Evolutionary conservation across 345 rosid species (phyloP).

Genomic region (Leavenworthia alabamica): DNA sequence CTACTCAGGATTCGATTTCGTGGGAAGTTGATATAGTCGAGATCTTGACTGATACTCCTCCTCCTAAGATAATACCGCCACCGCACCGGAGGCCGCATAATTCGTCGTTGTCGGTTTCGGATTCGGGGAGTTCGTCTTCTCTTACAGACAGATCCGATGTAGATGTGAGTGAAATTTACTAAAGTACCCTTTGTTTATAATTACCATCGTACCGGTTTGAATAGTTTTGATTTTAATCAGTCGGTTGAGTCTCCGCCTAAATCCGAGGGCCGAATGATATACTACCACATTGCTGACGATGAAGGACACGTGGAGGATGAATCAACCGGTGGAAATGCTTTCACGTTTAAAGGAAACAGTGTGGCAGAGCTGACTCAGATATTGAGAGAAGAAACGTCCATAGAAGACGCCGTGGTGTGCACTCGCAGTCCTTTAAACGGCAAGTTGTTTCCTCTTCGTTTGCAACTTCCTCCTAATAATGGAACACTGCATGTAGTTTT

Average conservation of each 20-base stretch:
- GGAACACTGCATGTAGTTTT: slow-evolving; percentile 70
- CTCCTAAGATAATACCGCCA: slow-evolving; percentile 24
- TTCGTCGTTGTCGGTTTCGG: slow-evolving; percentile 26
- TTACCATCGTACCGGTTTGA: neutral
- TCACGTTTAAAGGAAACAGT: slow-evolving; percentile 72
- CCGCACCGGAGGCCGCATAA: slow-evolving; percentile 41
- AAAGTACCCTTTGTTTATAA: neutral
- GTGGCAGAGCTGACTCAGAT: slow-evolving; percentile 64
- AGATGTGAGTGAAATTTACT: slow-evolving; percentile 49
- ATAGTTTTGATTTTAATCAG: slow-evolving; percentile 31
- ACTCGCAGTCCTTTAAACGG: slow-evolving; percentile 82
- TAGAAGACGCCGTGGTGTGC: slow-evolving; percentile 69
- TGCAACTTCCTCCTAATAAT: slow-evolving; percentile 93
- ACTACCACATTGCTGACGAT: slow-evolving; percentile 75
- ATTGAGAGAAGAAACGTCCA: slow-evolving; percentile 62
- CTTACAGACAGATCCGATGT: slow-evolving; percentile 37
- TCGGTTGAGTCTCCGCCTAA: slow-evolving; percentile 72
- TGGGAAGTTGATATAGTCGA: slow-evolving; percentile 71
- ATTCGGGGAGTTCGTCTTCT: slow-evolving; percentile 42
- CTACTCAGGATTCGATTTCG: slow-evolving; percentile 58
- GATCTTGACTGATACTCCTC: slow-evolving; percentile 26
- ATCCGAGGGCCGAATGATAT: slow-evolving; percentile 70
- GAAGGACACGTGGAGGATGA: slow-evolving; percentile 70
- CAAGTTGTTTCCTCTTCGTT: slow-evolving; percentile 71
- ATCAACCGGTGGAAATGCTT: slow-evolving; percentile 40